Conservation (phyloP, 2,329 filamentous ascomycete genomes). For the Cercospora sp. region DNA sequence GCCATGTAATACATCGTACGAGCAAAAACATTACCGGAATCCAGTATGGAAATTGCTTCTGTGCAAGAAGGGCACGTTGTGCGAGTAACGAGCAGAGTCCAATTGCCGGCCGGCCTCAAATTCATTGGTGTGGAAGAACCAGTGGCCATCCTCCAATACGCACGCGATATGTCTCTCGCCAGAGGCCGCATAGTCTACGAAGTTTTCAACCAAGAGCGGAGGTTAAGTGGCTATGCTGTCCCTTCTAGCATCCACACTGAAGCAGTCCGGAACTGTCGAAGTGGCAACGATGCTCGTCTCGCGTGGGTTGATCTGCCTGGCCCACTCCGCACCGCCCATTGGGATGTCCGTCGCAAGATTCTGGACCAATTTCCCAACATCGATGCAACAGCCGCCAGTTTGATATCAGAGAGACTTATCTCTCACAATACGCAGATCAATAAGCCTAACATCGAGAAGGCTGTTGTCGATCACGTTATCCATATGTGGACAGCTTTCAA, state of each 20-base stretch:
- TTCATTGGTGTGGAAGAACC: slow-evolving; percentile 8
- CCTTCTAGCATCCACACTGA: slow-evolving; percentile 11
- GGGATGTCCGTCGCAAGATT: slow-evolving; percentile 10
- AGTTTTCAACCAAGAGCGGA: slow-evolving; percentile 5
- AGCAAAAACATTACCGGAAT: neutral
- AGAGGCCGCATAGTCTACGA: slow-evolving; percentile 23
- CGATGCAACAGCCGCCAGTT: slow-evolving; percentile 8
- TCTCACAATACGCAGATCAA: slow-evolving; percentile 4
- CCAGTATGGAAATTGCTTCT: neutral
- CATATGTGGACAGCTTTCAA: slow-evolving; percentile 21
- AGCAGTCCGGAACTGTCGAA: slow-evolving; percentile 8
- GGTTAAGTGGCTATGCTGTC: slow-evolving; percentile 17
- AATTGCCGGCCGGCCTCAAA: slow-evolving; percentile 5
- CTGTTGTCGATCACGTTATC: slow-evolving; percentile 17
- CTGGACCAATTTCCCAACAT: slow-evolving; percentile 22
- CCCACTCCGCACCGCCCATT: neutral
- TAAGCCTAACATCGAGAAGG: slow-evolving; percentile 11
- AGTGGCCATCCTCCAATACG: slow-evolving; percentile 14
- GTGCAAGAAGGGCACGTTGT: slow-evolving; percentile 8
- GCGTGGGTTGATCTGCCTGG: slow-evolving; percentile 7
- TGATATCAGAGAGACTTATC: slow-evolving; percentile 14
- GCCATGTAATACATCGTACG: neutral
- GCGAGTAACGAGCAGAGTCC: slow-evolving; percentile 4
- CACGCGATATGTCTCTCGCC: slow-evolving; percentile 20
- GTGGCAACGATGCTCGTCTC: neutral